Evolutionary conservation across 78 protist genomes (phyloP), one percentile per base, ranked within the genome.

Genomic region (Dictyostelium citrinum): DNA sequence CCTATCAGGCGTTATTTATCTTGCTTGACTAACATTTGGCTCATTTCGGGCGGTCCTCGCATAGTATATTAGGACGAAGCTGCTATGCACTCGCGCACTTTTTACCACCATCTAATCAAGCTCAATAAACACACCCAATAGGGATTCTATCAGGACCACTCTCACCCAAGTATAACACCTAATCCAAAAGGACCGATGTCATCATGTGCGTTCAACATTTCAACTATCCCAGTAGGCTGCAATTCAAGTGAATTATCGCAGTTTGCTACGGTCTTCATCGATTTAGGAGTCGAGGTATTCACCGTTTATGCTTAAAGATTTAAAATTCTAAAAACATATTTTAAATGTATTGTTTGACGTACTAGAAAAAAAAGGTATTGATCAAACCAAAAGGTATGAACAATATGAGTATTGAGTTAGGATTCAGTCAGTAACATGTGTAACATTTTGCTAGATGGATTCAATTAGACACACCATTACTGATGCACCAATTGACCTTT

Each of bases 231-330:
- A 97, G 90, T 33, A 81, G 37, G 43, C 95, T 97, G 98, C 98
- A 90, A 95, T 95, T 97, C 97, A 77, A 93, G 95, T 72, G 90
- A 95, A 80, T 45, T 97, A 93, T 96, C 98, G 96, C 98, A 88
- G 83, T 93, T 97, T 64, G 97, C 98, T 90, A 96, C 97, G 98
- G 79, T 96, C 97, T 97, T 95, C 97, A 97, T 97, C 98, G 96
- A 68, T 79, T 55, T 83, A 83, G 82, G 97, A 92, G 84, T 95
- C 98, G 72, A 95, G 97, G 95, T 60, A 97, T 97, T 90, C 98
- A 90, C 86, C 61, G 97, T 94, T 95, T 67, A 91, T 82, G 90
- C 60, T 75, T 75, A 27, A 64, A 27, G 27, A 27, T 27, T 64
- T 64, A 27, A 64, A 64, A 64, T 22, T 29, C 35, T 24, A 16